Conservation (phyloP, 176 grass and related monocot genomes). For the Triticum timopheevii region DNA sequence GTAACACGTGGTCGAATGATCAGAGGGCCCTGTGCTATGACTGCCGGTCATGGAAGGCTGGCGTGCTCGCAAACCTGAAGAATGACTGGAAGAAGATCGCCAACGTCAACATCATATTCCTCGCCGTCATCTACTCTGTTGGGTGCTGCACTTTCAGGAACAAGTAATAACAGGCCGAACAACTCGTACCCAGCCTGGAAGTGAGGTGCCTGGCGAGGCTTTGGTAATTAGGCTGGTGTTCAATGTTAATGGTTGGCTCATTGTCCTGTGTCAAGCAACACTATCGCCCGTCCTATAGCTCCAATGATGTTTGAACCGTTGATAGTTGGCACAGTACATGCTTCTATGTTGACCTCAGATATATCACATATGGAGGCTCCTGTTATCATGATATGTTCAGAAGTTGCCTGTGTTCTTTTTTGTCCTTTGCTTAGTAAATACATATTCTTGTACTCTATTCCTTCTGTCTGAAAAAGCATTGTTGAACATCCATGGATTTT, state of each 20-base stretch:
- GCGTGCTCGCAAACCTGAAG: constrained; percentile 83
- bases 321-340: neutral
- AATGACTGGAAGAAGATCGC: constrained; percentile 90
- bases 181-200: constrained; percentile 61
- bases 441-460: neutral
- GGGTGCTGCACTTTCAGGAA: constrained; percentile 89
- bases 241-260: neutral
- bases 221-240: neutral
- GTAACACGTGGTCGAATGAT: constrained; percentile 49
- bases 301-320: neutral
- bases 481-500: neutral
- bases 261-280: neutral
- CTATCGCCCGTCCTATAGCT: neutral
- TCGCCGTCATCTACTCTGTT: constrained; percentile 72
- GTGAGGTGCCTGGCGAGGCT: neutral
- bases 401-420: neutral
- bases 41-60: constrained; percentile 80
- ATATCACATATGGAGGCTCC: neutral
- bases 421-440: neutral
- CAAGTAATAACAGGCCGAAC: constrained; percentile 77
- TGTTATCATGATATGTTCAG: constrained; percentile 10
- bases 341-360: neutral
- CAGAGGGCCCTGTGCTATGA: constrained; percentile 65
- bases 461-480: neutral
- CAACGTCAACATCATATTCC: constrained; percentile 69